Base-by-base conservation (phyloP, 2,329 filamentous ascomycete genomes). In the Arthroderma sp. region DNA sequence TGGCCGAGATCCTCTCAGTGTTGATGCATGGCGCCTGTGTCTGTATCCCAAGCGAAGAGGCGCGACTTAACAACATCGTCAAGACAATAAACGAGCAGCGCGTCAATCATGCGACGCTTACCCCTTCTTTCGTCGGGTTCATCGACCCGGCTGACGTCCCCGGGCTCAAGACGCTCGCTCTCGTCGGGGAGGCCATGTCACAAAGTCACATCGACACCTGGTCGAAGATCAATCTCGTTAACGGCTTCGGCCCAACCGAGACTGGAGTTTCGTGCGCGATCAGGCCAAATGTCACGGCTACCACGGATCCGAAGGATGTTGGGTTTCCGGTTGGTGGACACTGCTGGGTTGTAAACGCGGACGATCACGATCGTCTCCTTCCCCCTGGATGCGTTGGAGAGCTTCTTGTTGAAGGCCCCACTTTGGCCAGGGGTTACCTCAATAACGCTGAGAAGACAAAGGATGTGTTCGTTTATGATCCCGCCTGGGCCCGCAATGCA, bases 381-480 rank as follows among this genome's bases (percentile, higher is more conserved):
- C 72, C 76, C 1, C 66, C 78, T 51, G 70, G 70, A 23, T 67
- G 67, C 38, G 67, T 65, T 13, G 71, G 71, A 55, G 71, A 73
- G 63, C 58, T 73, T 53, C 58, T 73, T 13, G 61, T 73, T 4
- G 71, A 73, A 59, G 71, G 71, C 0, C 81, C 81, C 0, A 76
- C 81, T n/a, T 79, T 86, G 1, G 82, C 81, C 8, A 72, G 79
- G 35, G 82, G 81, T 25, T 86, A 86, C 59, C 69, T 84, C 21
- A 78, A 78, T 54, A 79, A 84, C 57, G 72, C 74, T 0, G 74
- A 75, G 41, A 83, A 82, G 67, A 85, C 83, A 0, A 74, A 73
- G 1, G 75, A 76, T 23, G 76, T 76, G 0, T 86, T 86, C 60
- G 77, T 86, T 49, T 69, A 74, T 8, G 73, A 81, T 56, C 81